Evolutionary conservation across 345 rosid genomes (phyloP).

Genomic region (Lepidium aucheri): DNA sequence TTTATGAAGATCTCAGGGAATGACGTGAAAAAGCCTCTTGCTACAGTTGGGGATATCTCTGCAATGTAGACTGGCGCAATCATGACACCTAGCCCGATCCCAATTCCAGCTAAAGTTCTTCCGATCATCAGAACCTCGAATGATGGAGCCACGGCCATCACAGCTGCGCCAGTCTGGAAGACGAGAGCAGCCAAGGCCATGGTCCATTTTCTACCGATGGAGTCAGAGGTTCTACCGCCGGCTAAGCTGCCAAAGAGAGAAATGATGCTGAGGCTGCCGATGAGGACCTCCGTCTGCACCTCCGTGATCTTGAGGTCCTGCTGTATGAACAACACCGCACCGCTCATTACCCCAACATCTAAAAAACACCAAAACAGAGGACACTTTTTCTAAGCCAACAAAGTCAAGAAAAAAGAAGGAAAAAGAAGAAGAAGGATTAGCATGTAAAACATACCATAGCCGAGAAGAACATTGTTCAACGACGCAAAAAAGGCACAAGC

Average conservation of each 20-base stretch:
- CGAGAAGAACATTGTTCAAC: slow-evolving; percentile 81
- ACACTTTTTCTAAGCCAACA: not conserved
- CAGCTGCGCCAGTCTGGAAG: slow-evolving; percentile 64
- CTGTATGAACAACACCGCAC: slow-evolving; percentile 83
- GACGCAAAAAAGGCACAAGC: slow-evolving; percentile 87
- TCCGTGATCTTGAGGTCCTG: slow-evolving; percentile 71
- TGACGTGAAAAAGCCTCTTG: slow-evolving; percentile 73
- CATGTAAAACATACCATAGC: slow-evolving; percentile 48
- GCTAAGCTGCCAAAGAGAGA: slow-evolving; percentile 83
- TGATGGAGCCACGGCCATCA: slow-evolving; percentile 75
- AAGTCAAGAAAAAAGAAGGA: not conserved
- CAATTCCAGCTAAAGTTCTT: slow-evolving; percentile 67
- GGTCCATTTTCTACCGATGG: slow-evolving; percentile 85
- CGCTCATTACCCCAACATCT: slow-evolving; percentile 98
- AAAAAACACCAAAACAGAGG: slow-evolving; percentile 23
- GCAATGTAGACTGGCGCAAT: slow-evolving; percentile 87
- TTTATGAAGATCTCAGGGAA: slow-evolving; percentile 86
- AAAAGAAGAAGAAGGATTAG: not conserved
- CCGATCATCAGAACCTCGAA: slow-evolving; percentile 66
- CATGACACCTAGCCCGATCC: slow-evolving; percentile 89
- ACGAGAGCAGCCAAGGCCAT: slow-evolving; percentile 84
- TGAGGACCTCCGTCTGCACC: slow-evolving; percentile 72
- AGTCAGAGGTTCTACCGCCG: slow-evolving; percentile 81
- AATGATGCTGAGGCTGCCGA: slow-evolving; percentile 68
- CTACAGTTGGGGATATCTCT: slow-evolving; percentile 62